These are phyloP conservation scores for Leishmania major DNA, from an alignment of 208 protist genomes.

Conservation along the genomic window DNA sequence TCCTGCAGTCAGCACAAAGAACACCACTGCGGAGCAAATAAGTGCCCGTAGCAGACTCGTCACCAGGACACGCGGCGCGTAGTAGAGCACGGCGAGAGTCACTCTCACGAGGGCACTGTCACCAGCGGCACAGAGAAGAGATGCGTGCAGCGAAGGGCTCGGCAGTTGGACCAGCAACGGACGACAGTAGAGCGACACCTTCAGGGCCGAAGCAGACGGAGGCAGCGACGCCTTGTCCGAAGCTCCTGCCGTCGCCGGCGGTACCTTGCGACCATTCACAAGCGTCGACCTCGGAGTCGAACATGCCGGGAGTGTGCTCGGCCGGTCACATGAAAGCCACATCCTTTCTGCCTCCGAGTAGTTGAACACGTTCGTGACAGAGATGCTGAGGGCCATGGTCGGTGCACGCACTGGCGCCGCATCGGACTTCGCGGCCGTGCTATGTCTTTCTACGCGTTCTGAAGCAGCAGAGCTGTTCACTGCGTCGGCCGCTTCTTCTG, in stretches of 20 bases:
- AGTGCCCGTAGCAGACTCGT: background rate
- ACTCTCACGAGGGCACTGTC: background rate
- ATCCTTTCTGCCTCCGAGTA: background rate
- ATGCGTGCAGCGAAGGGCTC: slow-evolving; percentile 5
- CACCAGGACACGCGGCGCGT: slow-evolving; percentile 1
- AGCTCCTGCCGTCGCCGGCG: background rate
- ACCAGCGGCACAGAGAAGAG: slow-evolving; percentile 3
- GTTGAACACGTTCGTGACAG: slow-evolving; percentile 21
- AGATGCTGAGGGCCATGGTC: slow-evolving; percentile 4
- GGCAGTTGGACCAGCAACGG: slow-evolving; percentile 25
- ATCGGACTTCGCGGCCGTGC: too few relatives aligned
- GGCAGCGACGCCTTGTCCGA: background rate
- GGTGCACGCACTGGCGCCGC: background rate
- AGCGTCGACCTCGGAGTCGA: background rate
- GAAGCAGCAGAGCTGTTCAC: background rate
- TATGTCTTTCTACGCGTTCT: background rate
- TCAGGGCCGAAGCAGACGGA: background rate
- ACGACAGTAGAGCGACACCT: slow-evolving; percentile 26
- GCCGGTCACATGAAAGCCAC: background rate
- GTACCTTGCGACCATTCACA: too few relatives aligned
- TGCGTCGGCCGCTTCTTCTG: too few relatives aligned
- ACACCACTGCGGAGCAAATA: background rate
- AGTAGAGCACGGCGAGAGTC: background rate
- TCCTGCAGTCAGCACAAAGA: slow-evolving; percentile 3
- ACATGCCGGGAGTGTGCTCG: background rate